Evolutionary conservation across 164 flowering plant species (phyloP).

Genomic region (Chimonanthus praecox): DNA sequence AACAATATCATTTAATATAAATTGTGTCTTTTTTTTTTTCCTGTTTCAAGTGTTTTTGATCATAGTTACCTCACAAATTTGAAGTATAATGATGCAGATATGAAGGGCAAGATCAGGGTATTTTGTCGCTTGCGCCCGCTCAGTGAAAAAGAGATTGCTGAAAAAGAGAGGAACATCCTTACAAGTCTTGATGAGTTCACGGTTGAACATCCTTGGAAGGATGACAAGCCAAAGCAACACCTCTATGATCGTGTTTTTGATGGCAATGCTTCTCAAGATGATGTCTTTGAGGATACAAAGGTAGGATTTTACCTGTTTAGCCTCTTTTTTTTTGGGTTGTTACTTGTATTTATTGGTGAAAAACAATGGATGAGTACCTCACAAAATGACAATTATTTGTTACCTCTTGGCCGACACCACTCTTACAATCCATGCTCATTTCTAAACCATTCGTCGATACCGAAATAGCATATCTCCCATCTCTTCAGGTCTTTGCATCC

Average conservation of each 20-base stretch:
- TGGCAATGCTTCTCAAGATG: slow-evolving; percentile 73
- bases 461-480: too few relatives aligned
- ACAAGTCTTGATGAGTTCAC: slow-evolving; percentile 76
- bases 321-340: too few relatives aligned
- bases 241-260: slow-evolving; percentile 88
- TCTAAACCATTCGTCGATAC: too few relatives aligned
- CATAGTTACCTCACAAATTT: background rate
- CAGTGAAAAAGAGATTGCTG: slow-evolving; percentile 62
- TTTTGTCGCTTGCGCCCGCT: slow-evolving; percentile 87
- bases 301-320: slow-evolving; percentile 19
- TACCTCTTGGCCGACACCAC: too few relatives aligned
- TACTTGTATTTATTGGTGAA: background rate
- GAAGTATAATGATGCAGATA: slow-evolving; percentile 40
- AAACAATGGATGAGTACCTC: too few relatives aligned
- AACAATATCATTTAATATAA: too few relatives aligned
- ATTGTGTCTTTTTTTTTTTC: background rate
- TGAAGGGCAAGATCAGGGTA: slow-evolving; percentile 97
- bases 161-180: slow-evolving; percentile 50
- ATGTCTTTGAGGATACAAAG: slow-evolving; percentile 91
- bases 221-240: slow-evolving; percentile 79
- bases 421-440: too few relatives aligned
- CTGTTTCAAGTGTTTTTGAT: background rate
- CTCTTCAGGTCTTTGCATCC: too few relatives aligned
- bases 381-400: too few relatives aligned
- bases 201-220: slow-evolving; percentile 91